phyloP scores from a whole-genome alignment of 768 basidiomycete species.

The Dictyophora rubrovolvata region DNA sequence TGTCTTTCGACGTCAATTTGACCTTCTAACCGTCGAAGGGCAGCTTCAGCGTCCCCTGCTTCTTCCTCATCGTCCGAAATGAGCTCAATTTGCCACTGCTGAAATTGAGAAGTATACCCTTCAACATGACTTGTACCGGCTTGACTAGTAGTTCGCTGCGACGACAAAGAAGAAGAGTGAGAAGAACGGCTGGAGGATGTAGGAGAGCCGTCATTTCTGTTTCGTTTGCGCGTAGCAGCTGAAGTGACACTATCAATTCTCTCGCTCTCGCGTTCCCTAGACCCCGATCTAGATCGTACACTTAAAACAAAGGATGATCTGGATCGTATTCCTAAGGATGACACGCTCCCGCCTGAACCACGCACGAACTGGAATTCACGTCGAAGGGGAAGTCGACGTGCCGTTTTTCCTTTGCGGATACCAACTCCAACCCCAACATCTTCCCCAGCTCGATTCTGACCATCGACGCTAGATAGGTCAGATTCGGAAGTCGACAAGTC shows the following conservation, averaged over 20 bases:
- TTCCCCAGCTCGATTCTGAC: conserved; percentile 20
- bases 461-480: conserved; percentile 24
- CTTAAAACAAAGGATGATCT: conserved; percentile 49
- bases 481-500: conserved; percentile 75
- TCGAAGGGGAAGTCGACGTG: conserved; percentile 57
- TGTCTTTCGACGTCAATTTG: conserved; percentile 69
- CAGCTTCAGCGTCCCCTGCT: conserved; percentile 70
- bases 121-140: background rate
- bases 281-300: conserved; percentile 5
- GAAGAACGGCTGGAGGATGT: background rate
- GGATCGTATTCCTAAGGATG: conserved; percentile 64
- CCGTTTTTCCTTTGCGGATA: conserved; percentile 26
- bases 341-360: conserved; percentile 58
- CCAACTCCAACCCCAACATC: conserved; percentile 37
- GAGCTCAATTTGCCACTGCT: conserved; percentile 75
- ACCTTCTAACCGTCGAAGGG: conserved; percentile 72
- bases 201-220: background rate
- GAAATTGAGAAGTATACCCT: conserved; percentile 26
- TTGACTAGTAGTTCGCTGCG: background rate
- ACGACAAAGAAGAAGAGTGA: conserved; percentile 20
- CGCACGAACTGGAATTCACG: conserved; percentile 76
- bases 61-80: conserved; percentile 63
- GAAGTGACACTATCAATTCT: conserved; percentile 19
- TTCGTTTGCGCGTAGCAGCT: background rate
- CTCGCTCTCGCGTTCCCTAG: background rate